Evolutionary conservation across 371 early-diverging fungal species (phyloP).

Genomic region (Zopfochytrium polystomum): DNA sequence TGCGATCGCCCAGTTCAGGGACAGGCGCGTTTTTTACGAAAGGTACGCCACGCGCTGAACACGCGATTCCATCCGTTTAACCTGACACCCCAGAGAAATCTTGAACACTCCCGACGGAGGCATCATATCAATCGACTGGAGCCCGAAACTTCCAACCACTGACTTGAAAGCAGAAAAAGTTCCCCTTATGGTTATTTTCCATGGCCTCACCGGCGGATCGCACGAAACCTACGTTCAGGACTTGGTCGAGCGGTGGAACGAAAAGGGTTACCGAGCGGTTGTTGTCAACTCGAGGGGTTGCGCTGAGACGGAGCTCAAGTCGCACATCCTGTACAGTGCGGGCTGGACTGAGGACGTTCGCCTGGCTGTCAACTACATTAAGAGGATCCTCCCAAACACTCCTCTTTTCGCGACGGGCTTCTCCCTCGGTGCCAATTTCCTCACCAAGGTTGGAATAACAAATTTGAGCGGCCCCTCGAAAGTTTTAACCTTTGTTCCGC

Average conservation of each 20-base stretch:
- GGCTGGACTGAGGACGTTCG: slow-evolving; percentile 80
- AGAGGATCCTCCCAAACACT: slow-evolving; percentile 56
- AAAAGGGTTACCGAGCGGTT: slow-evolving; percentile 62
- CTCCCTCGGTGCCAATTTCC: slow-evolving; percentile 85
- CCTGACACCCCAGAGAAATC: slow-evolving; percentile 52
- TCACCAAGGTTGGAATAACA: slow-evolving; percentile 66
- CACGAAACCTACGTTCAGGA: slow-evolving; percentile 83
- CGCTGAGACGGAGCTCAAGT: slow-evolving; percentile 67
- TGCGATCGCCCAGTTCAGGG: slow-evolving; percentile 2
- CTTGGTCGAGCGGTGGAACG: slow-evolving; percentile 58
- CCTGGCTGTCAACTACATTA: slow-evolving; percentile 50
- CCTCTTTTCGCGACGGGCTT: slow-evolving; percentile 79
- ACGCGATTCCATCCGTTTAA: slow-evolving; percentile 1
- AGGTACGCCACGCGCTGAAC: slow-evolving; percentile 1
- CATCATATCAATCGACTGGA: slow-evolving; percentile 84
- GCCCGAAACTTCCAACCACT: slow-evolving; percentile 40
- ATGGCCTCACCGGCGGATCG: slow-evolving; percentile 87
- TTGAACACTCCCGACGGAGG: slow-evolving; percentile 78
- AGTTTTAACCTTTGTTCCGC: background rate
- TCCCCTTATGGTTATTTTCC: slow-evolving; percentile 65
- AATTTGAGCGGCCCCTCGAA: background rate
- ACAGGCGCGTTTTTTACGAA: slow-evolving; percentile 10
- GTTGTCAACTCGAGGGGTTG: slow-evolving; percentile 90
- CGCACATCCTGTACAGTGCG: slow-evolving; percentile 79
- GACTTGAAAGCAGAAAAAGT: slow-evolving; percentile 4